Evolutionary conservation across 345 rosid species (phyloP).

Genomic region (Hibiscus syriacus): DNA sequence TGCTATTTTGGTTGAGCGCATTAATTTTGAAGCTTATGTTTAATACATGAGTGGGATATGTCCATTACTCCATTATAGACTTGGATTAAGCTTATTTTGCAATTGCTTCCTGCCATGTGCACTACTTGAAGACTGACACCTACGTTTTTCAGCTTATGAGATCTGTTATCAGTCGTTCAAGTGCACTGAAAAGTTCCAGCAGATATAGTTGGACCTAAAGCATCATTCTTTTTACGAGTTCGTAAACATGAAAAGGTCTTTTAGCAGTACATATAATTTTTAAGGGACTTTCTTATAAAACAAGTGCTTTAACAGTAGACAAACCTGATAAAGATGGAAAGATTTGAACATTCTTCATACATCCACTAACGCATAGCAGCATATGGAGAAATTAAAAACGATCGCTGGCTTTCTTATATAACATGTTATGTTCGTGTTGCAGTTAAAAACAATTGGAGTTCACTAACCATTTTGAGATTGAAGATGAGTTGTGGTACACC

Average conservation of each 20-base stretch:
- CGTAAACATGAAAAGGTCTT: background rate
- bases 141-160: background rate
- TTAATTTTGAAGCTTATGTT: background rate
- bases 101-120: background rate
- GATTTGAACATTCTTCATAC: too few species aligned
- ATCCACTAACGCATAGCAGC: too few species aligned
- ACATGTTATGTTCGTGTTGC: background rate
- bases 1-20: conserved; percentile 4
- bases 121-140: background rate
- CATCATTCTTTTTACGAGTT: too few species aligned
- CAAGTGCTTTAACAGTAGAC: too few species aligned
- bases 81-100: background rate
- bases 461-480: background rate
- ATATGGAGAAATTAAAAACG: too few species aligned
- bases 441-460: too few species aligned
- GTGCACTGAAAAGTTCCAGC: background rate
- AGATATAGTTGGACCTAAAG: background rate
- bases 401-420: too few species aligned
- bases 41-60: conserved; percentile 1
- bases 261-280: background rate
- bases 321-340: too few species aligned
- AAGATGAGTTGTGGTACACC: conserved; percentile 1
- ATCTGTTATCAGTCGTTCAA: background rate
- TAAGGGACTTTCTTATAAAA: too few species aligned
- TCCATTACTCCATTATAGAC: background rate